phyloP scores from a whole-genome alignment of 192 early-diverging fungal genomes.

The Podila epigama region DNA sequence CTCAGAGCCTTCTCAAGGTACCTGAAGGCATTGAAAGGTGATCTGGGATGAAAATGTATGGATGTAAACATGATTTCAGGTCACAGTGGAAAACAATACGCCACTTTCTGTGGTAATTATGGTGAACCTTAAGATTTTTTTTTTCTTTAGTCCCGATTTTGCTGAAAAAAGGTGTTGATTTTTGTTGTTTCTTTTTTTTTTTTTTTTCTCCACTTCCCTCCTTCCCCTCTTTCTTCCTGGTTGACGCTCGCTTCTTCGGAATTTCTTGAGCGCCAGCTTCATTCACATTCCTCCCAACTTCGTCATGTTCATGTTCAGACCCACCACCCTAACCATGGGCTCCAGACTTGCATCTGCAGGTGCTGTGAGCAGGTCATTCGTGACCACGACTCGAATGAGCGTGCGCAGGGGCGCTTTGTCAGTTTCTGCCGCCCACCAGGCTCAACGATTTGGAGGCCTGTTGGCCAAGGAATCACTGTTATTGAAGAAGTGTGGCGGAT shows the following conservation, averaged over 20 bases:
- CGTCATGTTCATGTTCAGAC: not conserved
- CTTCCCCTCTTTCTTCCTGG: not conserved
- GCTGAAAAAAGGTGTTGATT: too few relatives aligned
- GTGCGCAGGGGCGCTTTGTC: not conserved
- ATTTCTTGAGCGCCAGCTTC: not conserved
- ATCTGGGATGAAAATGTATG: too few relatives aligned
- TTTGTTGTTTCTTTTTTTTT: not conserved
- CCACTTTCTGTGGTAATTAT: too few relatives aligned
- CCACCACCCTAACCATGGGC: conserved; percentile 1
- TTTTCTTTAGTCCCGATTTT: too few relatives aligned
- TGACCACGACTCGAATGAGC: not conserved
- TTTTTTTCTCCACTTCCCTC: not conserved
- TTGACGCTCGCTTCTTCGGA: not conserved
- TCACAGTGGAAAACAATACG: too few relatives aligned
- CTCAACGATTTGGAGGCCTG: not conserved
- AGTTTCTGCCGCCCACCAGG: not conserved
- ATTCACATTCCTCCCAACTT: not conserved
- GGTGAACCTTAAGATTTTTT: too few relatives aligned
- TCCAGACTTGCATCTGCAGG: not conserved
- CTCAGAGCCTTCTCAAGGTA: too few relatives aligned
- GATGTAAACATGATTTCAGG: too few relatives aligned
- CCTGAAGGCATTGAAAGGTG: too few relatives aligned
- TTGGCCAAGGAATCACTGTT: not conserved
- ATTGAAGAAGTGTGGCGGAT: not conserved
- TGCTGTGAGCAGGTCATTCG: not conserved